Conservation (phyloP, 208 protist species). For the Leishmania mexicana region DNA sequence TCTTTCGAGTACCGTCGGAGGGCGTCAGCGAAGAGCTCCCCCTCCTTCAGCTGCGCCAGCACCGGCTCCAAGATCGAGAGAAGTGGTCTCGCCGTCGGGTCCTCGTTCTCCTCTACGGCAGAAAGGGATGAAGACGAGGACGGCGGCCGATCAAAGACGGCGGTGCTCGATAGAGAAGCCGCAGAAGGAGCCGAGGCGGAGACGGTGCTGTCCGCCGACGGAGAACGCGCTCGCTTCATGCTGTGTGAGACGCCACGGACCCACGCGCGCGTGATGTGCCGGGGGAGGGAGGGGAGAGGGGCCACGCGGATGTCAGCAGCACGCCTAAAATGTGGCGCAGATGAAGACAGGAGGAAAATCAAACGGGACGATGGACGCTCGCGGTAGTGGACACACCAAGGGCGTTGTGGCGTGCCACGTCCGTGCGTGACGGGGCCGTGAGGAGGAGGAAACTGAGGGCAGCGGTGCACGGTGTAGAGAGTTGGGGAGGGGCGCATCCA, state of each 20-base stretch:
- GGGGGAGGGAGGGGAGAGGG: neutral
- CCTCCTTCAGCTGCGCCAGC: conserved; percentile 30
- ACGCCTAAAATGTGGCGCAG: neutral
- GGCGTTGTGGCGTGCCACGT: neutral
- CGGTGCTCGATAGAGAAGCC: neutral
- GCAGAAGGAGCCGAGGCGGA: neutral
- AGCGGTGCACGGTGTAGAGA: neutral
- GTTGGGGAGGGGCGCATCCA: neutral
- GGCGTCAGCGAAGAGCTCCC: conserved; percentile 26
- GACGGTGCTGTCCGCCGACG: conserved; percentile 11
- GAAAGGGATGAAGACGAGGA: conserved; percentile 33
- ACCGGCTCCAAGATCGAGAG: conserved; percentile 17
- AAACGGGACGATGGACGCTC: neutral
- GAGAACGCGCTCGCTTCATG: conserved; percentile 35
- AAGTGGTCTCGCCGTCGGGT: conserved; percentile 28
- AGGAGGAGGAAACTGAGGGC: neutral
- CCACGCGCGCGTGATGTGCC: neutral
- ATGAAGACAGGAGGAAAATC: neutral
- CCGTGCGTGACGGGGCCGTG: neutral
- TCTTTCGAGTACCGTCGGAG: conserved; percentile 32
- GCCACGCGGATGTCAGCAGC: neutral
- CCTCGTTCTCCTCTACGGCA: conserved; percentile 33
- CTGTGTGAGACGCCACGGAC: neutral
- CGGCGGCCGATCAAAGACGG: neutral
- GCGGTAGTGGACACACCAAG: neutral